Base-by-base conservation (phyloP, 257 asterid species). In the Solanum pimpinellifolium region DNA sequence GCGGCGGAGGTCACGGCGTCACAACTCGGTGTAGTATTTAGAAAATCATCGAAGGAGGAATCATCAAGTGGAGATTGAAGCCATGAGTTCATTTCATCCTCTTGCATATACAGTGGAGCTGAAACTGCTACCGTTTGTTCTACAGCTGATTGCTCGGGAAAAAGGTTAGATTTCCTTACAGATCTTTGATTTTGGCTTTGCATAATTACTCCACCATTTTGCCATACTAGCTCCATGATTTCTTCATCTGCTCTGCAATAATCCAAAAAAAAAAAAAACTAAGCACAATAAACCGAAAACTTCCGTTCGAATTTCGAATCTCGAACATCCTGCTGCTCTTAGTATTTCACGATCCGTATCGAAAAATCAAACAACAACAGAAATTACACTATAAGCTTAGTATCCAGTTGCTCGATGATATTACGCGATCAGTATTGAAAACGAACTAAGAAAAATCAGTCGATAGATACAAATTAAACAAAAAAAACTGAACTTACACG, bases 71-170 rank as follows among this genome's bases (percentile, higher is more conserved):
- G 89, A 74, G 84, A 86, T 9, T 89, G 91, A 80, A 91, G 90
- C 91, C 88, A 89, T 4, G 87, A 69, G 12, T 82, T 27, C 92
- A 91, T 87, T 87, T 91, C 92, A 74, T 91, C 92, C 80, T 91
- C 92, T 39, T 89, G 90, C 83, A 88, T 62, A 83, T 70, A 78
- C 62, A 91, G 16, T 15, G 78, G 84, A 73, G 74, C 35, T 65
- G 88, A 31, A 20, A 82, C 33, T 78, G 84, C 33, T 39, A 75
- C 76, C 18, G 74, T 44, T 62, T 74, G 52, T 49, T 75, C 86
- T 35, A 11, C 80, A 13, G 86, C 83, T 3, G 73, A 35, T 33
- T 39, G 49, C 72, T 85, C 69, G 49, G 80, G 11, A 11, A 5
- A 31, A 23, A 66, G 68, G 31, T 68, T 23, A 21, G 83, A 62